Conservation (phyloP, 2,329 filamentous ascomycete genomes). For the Paraphaeosphaeria minitans region DNA sequence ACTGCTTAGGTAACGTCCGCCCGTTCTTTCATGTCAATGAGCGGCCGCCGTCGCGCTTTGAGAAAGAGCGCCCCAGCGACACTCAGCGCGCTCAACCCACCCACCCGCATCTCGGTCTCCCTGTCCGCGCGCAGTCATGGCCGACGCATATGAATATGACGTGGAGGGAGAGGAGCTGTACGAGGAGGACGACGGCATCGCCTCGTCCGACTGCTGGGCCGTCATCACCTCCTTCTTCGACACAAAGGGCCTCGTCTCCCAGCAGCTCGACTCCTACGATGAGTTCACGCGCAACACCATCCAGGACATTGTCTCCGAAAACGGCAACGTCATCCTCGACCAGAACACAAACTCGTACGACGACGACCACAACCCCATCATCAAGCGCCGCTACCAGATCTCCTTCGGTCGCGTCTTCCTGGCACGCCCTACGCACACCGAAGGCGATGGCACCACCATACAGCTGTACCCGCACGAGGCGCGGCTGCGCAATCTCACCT, state of each 20-base stretch:
- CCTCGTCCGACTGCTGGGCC: constrained; percentile 96
- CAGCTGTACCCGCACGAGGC: constrained; percentile 93
- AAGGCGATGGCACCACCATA: constrained; percentile 86
- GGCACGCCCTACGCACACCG: constrained; percentile 86
- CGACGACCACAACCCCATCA: constrained; percentile 71
- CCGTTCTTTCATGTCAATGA: constrained; percentile 8
- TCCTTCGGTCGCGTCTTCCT: constrained; percentile 91
- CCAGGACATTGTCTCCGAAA: constrained; percentile 92
- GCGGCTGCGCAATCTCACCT: constrained; percentile 92
- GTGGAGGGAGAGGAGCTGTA: constrained; percentile 63
- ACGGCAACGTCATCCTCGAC: constrained; percentile 89
- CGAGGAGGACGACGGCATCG: constrained; percentile 72
- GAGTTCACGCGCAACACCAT: constrained; percentile 95
- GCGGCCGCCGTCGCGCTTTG: constrained; percentile 5
- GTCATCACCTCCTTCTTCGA: constrained; percentile 98
- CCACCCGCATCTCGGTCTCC: constrained; percentile 1
- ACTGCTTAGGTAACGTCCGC: constrained; percentile 5
- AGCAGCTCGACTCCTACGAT: constrained; percentile 98
- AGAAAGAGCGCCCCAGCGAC: constrained; percentile 12
- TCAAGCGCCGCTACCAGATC: constrained; percentile 91
- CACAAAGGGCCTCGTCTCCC: constrained; percentile 90
- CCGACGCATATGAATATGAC: constrained; percentile 68
- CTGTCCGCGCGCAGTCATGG: constrained; percentile 50
- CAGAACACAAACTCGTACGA: constrained; percentile 80
- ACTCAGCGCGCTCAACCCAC: not conserved